Conservation (phyloP, 1,139 yeast species). For the Kurtzmaniella quercitrusa region DNA sequence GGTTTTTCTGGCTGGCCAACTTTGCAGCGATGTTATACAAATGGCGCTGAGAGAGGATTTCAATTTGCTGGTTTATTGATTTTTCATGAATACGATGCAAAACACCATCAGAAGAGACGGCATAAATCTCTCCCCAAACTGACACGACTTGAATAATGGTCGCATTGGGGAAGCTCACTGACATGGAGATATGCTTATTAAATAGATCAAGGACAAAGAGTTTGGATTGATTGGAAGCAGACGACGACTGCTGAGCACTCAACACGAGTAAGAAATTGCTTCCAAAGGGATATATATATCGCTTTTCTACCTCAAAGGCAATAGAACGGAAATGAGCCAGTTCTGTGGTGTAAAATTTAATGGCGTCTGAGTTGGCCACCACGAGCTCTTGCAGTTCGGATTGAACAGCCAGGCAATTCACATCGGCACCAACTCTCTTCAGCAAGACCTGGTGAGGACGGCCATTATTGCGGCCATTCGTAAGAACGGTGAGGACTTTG, state of each 20-base stretch:
- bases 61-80: constrained; percentile 61
- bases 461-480: constrained; percentile 75
- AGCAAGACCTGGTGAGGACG: constrained; percentile 63
- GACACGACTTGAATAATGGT: constrained; percentile 50
- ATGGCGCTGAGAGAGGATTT: constrained; percentile 64
- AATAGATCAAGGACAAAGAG: constrained; percentile 62
- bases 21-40: constrained; percentile 70
- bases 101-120: constrained; percentile 73
- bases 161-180: constrained; percentile 61
- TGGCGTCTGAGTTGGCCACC: constrained; percentile 49
- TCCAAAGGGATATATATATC: constrained; percentile 39
- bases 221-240: constrained; percentile 30
- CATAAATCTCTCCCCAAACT: constrained; percentile 52
- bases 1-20: constrained; percentile 50
- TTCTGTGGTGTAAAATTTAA: constrained; percentile 45
- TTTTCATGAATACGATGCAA: constrained; percentile 68
- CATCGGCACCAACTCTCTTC: constrained; percentile 59
- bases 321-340: constrained; percentile 45
- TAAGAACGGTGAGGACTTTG: constrained; percentile 66
- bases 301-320: constrained; percentile 57
- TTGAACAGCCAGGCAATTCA: constrained; percentile 58
- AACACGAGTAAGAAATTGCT: constrained; percentile 48
- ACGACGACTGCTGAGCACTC: constrained; percentile 17
- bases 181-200: constrained; percentile 69
- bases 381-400: constrained; percentile 36